Base-by-base conservation (phyloP, 768 basidiomycete genomes). In the Pleurotus tuber-regium region DNA sequence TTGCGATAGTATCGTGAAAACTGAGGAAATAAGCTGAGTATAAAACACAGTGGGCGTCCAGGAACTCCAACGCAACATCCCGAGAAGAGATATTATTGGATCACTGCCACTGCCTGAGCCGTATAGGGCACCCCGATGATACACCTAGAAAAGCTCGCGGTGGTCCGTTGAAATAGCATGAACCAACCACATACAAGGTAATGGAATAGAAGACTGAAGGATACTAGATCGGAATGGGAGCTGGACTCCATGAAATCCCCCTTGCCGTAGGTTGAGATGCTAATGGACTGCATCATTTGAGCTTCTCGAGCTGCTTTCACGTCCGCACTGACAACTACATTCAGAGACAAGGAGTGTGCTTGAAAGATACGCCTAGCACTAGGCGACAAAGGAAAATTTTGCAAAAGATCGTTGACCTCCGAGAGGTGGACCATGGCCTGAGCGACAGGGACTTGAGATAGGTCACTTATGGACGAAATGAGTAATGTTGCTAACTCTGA, bases 251-350 rank as follows among this genome's bases (percentile, higher is more conserved):
- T 60, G 44, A 78, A 67, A 51, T 84, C 82, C 11, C 71, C 75
- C 61, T 83, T 87, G 16, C 79, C 79, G 25, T 83, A 62, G 8
- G 76, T 69, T 2, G 46, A 33, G 47, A 83, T 62, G 52, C 84
- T 86, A 31, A 83, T 65, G 18, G 70, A 79, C 47, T 87, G 86
- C 70, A 87, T 79, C 66, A 87, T 75, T 53, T 88, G 85, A 12
- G 84, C 80, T 66, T 89, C 86, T 51, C 80, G 72, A n/a, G 82
- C 77, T 41, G 74, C 77, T 62, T 86, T 87, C 21, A 78, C 80
- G 51, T 89, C 87, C 57, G 88, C 86, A 31, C 83, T 84, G 26
- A 87, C 73, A 25, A 83, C 58, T 53, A 85, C 70, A 50, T 79
- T 79, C 38, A 89, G 64, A 4, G 82, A 79, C 30, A 87, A 60